phyloP scores from a whole-genome alignment of 805 yeast genomes.

The Candida odintsovae region DNA sequence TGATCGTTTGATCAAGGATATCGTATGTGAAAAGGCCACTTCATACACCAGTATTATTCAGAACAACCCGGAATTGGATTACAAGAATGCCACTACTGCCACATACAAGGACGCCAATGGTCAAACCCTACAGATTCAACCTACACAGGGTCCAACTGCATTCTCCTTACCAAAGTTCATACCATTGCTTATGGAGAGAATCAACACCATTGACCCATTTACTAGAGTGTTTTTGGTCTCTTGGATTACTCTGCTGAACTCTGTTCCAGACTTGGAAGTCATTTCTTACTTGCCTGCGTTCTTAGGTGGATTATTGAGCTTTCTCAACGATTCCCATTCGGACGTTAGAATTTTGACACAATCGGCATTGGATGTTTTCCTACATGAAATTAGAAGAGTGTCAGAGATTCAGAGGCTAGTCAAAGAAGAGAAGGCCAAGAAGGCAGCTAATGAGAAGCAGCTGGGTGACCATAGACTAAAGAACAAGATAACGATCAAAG shows the following conservation, averaged over 20 bases:
- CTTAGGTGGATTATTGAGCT: constrained; percentile 74
- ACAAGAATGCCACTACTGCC: constrained; percentile 31
- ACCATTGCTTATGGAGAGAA: constrained; percentile 85
- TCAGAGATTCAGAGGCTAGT: constrained; percentile 58
- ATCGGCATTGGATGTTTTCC: constrained; percentile 62
- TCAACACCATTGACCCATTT: constrained; percentile 88
- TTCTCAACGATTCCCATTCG: constrained; percentile 74
- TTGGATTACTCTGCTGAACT: constrained; percentile 89
- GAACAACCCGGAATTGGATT: constrained; percentile 36
- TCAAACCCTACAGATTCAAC: constrained; percentile 52
- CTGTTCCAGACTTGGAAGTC: constrained; percentile 86
- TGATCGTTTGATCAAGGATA: constrained; percentile 87
- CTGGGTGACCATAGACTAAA: constrained; percentile 11
- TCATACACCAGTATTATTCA: constrained; percentile 74
- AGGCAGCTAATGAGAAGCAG: constrained; percentile 1
- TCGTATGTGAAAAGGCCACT: constrained; percentile 90
- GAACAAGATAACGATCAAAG: constrained; percentile 12
- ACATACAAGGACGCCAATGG: constrained; percentile 51
- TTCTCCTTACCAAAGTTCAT: constrained; percentile 84
- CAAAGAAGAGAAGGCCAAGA: constrained; percentile 25
- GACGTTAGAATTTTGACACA: constrained; percentile 87
- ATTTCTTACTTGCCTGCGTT: constrained; percentile 86
- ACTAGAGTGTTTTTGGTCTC: constrained; percentile 88
- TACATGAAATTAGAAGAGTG: constrained; percentile 77
- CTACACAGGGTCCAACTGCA: constrained; percentile 59